Percentiles rank a stretch among this genome's conserved stretches.
These are phyloP conservation scores for Setomelanomma holmii DNA, from an alignment of 2,329 filamentous ascomycete species.

Conservation along the genomic window DNA sequence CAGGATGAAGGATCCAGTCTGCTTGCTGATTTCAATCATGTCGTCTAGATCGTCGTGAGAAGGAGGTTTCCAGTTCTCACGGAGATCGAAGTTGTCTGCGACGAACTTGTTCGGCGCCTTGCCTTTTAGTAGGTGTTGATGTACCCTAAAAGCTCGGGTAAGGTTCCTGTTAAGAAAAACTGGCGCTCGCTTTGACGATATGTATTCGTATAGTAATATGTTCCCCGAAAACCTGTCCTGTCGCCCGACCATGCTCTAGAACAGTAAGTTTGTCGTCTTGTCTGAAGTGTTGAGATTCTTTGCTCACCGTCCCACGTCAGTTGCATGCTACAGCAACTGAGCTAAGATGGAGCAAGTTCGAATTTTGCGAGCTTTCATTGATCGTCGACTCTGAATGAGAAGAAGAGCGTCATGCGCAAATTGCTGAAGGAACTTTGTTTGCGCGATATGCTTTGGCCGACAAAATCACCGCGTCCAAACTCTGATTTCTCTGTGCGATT, in stretches of 20 bases:
- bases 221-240: conserved; percentile 30
- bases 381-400: not conserved
- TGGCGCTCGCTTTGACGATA: conserved; percentile 26
- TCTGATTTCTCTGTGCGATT: too few relatives aligned
- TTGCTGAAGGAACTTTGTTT: too few relatives aligned
- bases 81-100: conserved; percentile 4
- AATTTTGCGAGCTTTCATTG: not conserved
- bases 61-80: conserved; percentile 31
- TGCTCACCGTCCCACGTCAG: not conserved
- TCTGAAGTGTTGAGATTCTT: too few relatives aligned
- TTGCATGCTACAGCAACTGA: conserved; percentile 5
- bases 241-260: conserved; percentile 36
- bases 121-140: conserved; percentile 18
- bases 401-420: conserved; percentile 6
- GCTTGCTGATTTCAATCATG: conserved; percentile 32
- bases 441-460: too few relatives aligned
- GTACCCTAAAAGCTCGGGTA: conserved; percentile 21
- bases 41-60: conserved; percentile 26
- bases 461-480: too few relatives aligned
- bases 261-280: too few relatives aligned
- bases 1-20: conserved; percentile 25
- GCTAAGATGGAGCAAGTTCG: not conserved
- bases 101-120: not conserved
- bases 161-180: conserved; percentile 38
- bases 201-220: conserved; percentile 32